Percentiles rank a stretch among this genome's conserved stretches.
Evolutionary conservation across 768 basidiomycete species (phyloP).

Genomic region (Suillus clintonianus): DNA sequence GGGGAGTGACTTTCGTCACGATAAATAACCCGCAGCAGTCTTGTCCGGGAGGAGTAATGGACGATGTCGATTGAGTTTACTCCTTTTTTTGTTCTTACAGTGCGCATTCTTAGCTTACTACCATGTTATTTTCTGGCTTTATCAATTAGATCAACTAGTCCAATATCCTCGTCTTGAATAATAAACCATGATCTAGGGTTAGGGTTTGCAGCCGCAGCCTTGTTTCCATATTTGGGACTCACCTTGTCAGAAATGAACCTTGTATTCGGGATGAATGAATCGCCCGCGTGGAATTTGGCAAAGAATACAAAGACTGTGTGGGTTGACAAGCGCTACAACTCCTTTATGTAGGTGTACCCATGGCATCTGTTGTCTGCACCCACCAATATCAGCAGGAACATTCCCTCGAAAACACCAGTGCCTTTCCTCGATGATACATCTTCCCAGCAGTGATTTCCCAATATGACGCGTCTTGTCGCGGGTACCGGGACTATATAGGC

Average conservation of each 20-base stretch:
- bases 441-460: conserved; percentile 7
- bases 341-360: conserved; percentile 1
- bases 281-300: neutral
- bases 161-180: no score
- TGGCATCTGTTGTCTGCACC: conserved; percentile 10
- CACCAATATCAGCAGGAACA: conserved; percentile 1
- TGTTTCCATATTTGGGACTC: conserved; percentile 33
- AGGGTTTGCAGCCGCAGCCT: conserved; percentile 16
- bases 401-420: conserved; percentile 4
- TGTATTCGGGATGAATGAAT: conserved; percentile 6
- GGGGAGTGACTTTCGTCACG: conserved; percentile 13
- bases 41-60: conserved; percentile 23
- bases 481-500: conserved; percentile 1
- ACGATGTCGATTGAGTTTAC: conserved; percentile 33
- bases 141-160: neutral
- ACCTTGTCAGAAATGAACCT: conserved; percentile 19
- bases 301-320: conserved; percentile 17
- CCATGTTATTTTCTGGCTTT: neutral
- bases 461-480: conserved; percentile 16
- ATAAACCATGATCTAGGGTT: conserved; percentile 8
- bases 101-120: conserved; percentile 18
- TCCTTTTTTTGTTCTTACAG: neutral
- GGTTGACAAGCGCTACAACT: neutral
- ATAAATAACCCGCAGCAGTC: neutral
- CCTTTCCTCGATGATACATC: neutral